Percentiles rank a stretch among this genome's conserved stretches.
Evolutionary conservation across 768 basidiomycete genomes (phyloP).

Genomic region (Coprinopsis marcescibilis): DNA sequence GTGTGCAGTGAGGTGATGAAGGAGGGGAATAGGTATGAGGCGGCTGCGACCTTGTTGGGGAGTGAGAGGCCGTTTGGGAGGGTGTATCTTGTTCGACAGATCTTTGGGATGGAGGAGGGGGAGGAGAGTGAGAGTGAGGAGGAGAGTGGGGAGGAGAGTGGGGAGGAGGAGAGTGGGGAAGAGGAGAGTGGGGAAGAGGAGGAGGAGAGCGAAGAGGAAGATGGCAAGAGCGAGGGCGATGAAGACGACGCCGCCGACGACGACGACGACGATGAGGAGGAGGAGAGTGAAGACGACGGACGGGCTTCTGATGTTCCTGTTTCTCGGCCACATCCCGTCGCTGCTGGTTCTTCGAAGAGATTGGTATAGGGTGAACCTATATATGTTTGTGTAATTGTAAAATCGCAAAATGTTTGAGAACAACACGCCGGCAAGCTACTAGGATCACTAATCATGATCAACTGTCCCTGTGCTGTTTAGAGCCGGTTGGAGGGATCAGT

Average conservation of each 20-base stretch:
- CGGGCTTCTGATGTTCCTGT: too few species aligned
- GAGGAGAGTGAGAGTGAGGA: constrained; percentile 12
- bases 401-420: too few species aligned
- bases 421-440: too few species aligned
- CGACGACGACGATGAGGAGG: not conserved
- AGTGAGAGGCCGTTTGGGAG: constrained; percentile 83
- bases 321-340: too few species aligned
- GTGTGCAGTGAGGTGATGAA: constrained; percentile 75
- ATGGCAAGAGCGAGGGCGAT: not conserved
- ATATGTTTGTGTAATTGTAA: too few species aligned
- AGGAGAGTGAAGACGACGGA: not conserved
- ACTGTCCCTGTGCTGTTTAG: too few species aligned
- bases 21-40: constrained; percentile 81
- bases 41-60: constrained; percentile 79
- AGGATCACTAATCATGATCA: too few species aligned
- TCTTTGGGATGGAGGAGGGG: constrained; percentile 63
- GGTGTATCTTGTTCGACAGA: constrained; percentile 65
- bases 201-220: constrained; percentile 7
- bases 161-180: constrained; percentile 12
- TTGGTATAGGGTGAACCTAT: too few species aligned
- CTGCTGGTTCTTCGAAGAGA: too few species aligned
- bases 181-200: constrained; percentile 14
- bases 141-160: constrained; percentile 11
- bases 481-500: too few species aligned
- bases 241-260: not conserved